A percentile compares a stretch with the other conserved stretches of the same genome.
phyloP scores from a whole-genome alignment of 2,329 filamentous ascomycete species.

The Cyphellophora europaea region DNA sequence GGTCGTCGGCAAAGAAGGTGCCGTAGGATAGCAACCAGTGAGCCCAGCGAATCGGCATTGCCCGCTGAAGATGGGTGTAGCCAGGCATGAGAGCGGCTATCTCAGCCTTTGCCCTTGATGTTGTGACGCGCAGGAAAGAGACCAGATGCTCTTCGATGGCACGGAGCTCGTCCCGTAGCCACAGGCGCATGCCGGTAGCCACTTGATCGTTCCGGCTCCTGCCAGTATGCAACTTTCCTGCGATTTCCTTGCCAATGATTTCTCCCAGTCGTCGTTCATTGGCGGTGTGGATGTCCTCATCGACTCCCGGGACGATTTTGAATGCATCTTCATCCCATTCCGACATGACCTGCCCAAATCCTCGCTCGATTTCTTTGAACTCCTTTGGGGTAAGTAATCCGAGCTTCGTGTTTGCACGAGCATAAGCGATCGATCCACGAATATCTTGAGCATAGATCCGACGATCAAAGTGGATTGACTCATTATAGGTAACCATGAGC shows the following conservation, averaged over 20 bases:
- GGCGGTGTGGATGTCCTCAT: conserved; percentile 54
- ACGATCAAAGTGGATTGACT: conserved; percentile 69
- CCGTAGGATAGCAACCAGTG: conserved; percentile 75
- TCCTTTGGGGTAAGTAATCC: conserved; percentile 66
- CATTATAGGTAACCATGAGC: conserved; percentile 79
- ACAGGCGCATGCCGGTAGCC: conserved; percentile 81
- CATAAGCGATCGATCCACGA: conserved; percentile 69
- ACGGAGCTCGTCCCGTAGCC: conserved; percentile 67
- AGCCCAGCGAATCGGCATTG: conserved; percentile 67
- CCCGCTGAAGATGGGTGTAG: conserved; percentile 80
- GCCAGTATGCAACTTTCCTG: conserved; percentile 81
- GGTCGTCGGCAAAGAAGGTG: conserved; percentile 61
- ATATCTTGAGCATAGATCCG: conserved; percentile 74
- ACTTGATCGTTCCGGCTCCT: conserved; percentile 87
- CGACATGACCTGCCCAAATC: conserved; percentile 48
- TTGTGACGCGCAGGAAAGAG: conserved; percentile 60
- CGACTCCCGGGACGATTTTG: conserved; percentile 18
- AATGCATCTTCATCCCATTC: conserved; percentile 30
- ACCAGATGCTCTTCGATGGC: conserved; percentile 60
- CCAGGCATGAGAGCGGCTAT: conserved; percentile 67
- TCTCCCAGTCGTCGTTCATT: conserved; percentile 68
- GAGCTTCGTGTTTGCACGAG: conserved; percentile 65
- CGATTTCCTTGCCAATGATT: conserved; percentile 72
- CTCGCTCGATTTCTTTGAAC: conserved; percentile 64
- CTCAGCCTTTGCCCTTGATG: conserved; percentile 61